A percentile compares a stretch with the other conserved stretches of the same genome.
phyloP scores from a whole-genome alignment of 352 stramenopile species.

The Globisporangium abappressorium region DNA sequence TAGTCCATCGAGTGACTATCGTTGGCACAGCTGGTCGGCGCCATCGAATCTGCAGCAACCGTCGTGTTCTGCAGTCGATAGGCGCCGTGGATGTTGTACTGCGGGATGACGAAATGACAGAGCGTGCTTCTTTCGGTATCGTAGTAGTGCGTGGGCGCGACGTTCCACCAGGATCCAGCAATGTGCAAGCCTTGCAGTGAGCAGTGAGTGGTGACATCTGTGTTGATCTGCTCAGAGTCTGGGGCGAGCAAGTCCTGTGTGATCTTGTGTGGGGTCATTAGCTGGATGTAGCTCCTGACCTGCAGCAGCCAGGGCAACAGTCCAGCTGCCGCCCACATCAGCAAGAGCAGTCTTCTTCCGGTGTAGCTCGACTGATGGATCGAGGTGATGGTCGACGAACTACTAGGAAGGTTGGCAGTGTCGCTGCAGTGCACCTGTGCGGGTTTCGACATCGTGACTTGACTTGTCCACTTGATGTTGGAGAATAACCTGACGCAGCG shows the following conservation, averaged over 20 bases:
- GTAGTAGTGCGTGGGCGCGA: conserved; percentile 27
- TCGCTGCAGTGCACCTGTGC: no score
- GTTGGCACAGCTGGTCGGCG: background rate
- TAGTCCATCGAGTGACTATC: conserved; percentile 23
- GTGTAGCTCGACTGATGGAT: no score
- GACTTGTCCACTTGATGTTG: no score
- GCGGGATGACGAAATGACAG: conserved; percentile 25
- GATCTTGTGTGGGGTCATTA: background rate
- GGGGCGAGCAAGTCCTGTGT: background rate
- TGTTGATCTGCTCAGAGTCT: background rate
- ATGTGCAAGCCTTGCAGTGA: background rate
- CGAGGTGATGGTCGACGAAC: no score
- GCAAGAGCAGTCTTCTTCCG: background rate
- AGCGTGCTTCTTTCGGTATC: conserved; percentile 13
- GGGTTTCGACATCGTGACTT: no score
- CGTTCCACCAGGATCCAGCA: conserved; percentile 1
- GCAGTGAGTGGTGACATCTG: background rate
- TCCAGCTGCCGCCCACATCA: conserved; percentile 23
- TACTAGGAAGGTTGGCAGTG: no score
- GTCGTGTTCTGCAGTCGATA: conserved; percentile 18
- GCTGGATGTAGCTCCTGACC: background rate
- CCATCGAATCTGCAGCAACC: background rate
- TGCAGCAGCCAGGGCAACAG: background rate
- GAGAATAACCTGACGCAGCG: no score
- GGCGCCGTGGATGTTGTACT: conserved; percentile 21